These are phyloP conservation scores for Fusarium avenaceum DNA, from an alignment of 2,329 filamentous ascomycete genomes.

Conservation along the genomic window DNA sequence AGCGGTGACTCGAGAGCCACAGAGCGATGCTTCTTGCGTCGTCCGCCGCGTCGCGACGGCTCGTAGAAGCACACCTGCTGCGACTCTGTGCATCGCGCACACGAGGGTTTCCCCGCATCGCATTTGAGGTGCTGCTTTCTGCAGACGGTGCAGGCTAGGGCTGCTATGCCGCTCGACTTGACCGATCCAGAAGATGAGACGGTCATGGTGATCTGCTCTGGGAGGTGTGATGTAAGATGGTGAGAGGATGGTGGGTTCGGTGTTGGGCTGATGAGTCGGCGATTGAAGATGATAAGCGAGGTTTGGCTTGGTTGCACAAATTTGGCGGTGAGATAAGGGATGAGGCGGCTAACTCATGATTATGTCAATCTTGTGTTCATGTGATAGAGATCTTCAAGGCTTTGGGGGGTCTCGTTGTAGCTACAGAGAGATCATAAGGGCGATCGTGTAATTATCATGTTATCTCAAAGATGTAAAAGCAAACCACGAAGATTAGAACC, in stretches of 20 bases:
- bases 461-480: neutral
- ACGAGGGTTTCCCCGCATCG: conserved; percentile 40
- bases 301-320: conserved; percentile 1
- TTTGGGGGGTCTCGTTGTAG: neutral
- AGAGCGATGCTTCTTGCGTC: conserved; percentile 28
- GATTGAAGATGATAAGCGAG: conserved; percentile 18
- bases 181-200: conserved; percentile 14
- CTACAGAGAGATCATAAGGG: neutral
- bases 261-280: conserved; percentile 19
- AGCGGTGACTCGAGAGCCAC: neutral
- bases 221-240: conserved; percentile 10
- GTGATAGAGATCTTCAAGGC: too few species aligned
- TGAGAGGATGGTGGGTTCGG: neutral
- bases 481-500: conserved; percentile 1
- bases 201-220: conserved; percentile 23
- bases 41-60: conserved; percentile 43
- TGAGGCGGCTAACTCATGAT: neutral
- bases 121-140: conserved; percentile 46
- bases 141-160: conserved; percentile 42
- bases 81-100: conserved; percentile 36
- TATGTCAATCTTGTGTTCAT: neutral
- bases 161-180: conserved; percentile 27
- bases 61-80: conserved; percentile 36
- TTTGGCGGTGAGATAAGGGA: neutral
- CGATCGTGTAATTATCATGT: conserved; percentile 6